Base-by-base conservation (phyloP, 495 filamentous ascomycete genomes). In the Clohesyomyces aquaticus region DNA sequence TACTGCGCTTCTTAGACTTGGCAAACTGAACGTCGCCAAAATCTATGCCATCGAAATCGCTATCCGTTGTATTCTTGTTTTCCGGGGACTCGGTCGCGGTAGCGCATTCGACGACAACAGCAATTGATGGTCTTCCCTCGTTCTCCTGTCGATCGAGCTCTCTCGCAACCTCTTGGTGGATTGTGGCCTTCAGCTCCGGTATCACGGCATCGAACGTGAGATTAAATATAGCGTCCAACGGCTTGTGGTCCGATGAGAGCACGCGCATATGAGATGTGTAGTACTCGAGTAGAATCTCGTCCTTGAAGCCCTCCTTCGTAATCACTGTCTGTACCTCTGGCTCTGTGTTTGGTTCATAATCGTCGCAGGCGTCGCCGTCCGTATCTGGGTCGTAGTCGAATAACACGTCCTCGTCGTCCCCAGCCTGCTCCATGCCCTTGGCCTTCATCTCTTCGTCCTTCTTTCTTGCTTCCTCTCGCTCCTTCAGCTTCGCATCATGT, bases 201-300 rank as follows among this genome's bases (percentile, higher is more conserved):
- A 93, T 86, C 4, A 95, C 91, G 2, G 89, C 88, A 61, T 96
- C 89, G 71, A 91, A 96, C 18, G 83, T 84, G 2, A 99, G 72
- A 0, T 82, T 87, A 67, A 97, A 98, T 1, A 89, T 76, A 9
- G 90, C 89, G 61, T 84, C 83, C 10, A 98, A 71, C 0, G 95
- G 95, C 73, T 99, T 99, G 73, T 99, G 95, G 73, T 99, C 95
- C 3, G 93, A 97, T 1, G 95, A 95, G 12, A 89, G 80, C 14
- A 98, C 85, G 23, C 88, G 83, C 73, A 96, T 93, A 70, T 96
- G 90, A 1, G 93, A 91, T 1, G 86, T 84, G 73, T 99, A 99
- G 56, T 84, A 81, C 46, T 93, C 85, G 18, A 92, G 79, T 26
- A 74, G 78, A 55, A 96, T 83, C 25, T 80, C 77, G 61, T 90